Evolutionary conservation across 2,329 filamentous ascomycete genomes (phyloP).

Genomic region (Aspergillus sp.): DNA sequence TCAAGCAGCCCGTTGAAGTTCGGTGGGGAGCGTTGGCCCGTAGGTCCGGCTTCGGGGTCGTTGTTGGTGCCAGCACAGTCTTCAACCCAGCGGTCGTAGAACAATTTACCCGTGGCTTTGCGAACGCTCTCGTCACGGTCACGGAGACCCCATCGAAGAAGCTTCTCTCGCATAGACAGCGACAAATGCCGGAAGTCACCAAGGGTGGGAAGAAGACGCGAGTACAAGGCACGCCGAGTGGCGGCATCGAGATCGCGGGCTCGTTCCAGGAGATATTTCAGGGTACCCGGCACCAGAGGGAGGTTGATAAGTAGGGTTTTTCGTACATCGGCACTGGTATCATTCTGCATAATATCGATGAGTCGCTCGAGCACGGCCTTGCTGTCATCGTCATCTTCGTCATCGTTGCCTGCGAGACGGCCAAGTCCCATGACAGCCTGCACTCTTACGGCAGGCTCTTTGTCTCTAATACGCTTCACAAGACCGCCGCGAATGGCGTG

Average conservation of each 20-base stretch:
- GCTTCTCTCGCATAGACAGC: conserved; percentile 90
- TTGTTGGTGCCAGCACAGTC: conserved; percentile 75
- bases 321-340: conserved; percentile 90
- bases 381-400: conserved; percentile 68
- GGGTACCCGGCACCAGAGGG: conserved; percentile 77
- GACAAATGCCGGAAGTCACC: conserved; percentile 95
- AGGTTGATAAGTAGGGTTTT: conserved; percentile 86
- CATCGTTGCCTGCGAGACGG: conserved; percentile 74
- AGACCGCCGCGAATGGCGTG: conserved; percentile 76
- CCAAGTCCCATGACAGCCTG: conserved; percentile 92
- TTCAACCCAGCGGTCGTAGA: conserved; percentile 96
- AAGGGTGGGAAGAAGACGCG: conserved; percentile 79
- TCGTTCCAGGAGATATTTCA: conserved; percentile 85
- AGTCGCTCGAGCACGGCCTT: conserved; percentile 78
- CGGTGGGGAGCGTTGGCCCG: conserved; percentile 57
- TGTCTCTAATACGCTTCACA: conserved; percentile 85
- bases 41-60: conserved; percentile 57
- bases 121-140: conserved; percentile 93
- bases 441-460: conserved; percentile 86
- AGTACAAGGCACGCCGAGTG: conserved; percentile 83
- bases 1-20: conserved; percentile 84
- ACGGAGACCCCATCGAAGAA: conserved; percentile 89
- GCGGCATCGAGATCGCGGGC: conserved; percentile 84
- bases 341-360: conserved; percentile 85
- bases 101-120: conserved; percentile 85